Evolutionary conservation across 129 eudicot genomes (phyloP).

Genomic region (Helianthus annuus): HanXRQr2.0-SUNRISE NC_035446.2:165648019-165648518

Average conservation of each 20-base stretch:
- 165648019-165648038: not conserved
- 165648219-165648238: constrained; percentile 1
- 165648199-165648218: no score
- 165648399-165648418: constrained; percentile 19
- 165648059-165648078: no score
- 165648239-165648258: constrained; percentile 40
- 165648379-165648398: constrained; percentile 48
- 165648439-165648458: constrained; percentile 42
- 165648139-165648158: no score
- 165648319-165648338: not conserved
- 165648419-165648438: constrained; percentile 30
- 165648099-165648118: no score
- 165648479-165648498: constrained; percentile 39
- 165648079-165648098: no score
- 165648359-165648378: constrained; percentile 48
- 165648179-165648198: not conserved
- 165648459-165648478: constrained; percentile 30
- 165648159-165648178: not conserved
- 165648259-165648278: constrained; percentile 40
- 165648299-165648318: not conserved
- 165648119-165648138: constrained; percentile 6
- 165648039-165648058: constrained; percentile 5
- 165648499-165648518: constrained; percentile 42
- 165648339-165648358: constrained; percentile 34
- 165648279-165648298: constrained; percentile 19